Evolutionary conservation across 2,329 filamentous ascomycete genomes (phyloP), one percentile per base, ranked within the genome.

Genomic region (Sodiomyces alkalinus): DNA sequence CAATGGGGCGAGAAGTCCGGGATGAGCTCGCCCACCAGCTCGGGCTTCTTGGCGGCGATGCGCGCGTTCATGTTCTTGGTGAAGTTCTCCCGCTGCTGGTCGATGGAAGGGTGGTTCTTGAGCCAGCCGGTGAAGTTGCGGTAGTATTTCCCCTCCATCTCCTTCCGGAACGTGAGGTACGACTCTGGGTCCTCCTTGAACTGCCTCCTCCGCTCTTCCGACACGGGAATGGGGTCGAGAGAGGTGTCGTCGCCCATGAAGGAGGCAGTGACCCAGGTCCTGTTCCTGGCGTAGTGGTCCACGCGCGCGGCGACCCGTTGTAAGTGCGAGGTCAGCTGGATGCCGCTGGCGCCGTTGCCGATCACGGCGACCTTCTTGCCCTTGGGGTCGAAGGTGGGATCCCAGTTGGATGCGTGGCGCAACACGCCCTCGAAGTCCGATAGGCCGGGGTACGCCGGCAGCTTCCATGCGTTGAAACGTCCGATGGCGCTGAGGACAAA

Each of bases 251-350:
- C 52, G 19, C 66, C 58, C 0, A 65, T 66, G 48, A 72, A 76
- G 0, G 69, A 68, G 2, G 67, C 60, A 0, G 74, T 69, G 17
- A 80, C 69, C 76, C 76, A 81, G 0, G 75, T 80, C 18, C 57
- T 64, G 39, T 65, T 74, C 7, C 75, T 57, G 2, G 64, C 70
- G 37, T 78, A 80, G 45, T 77, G 70, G 36, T 79, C 70, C 1
- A 80, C 52, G 2, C 56, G 63, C 1, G 38, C 41, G 2, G 63
- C 64, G 0, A 41, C 41, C 17, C 55, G 55, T 31, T 70, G 66
- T 2, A 74, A 38, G 24, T 66, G 66, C 0, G 67, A 51, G 0
- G 64, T 58, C 1, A 67, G 46, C 33, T 76, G 72, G 16, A 75
- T 62, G 1, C 69, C 71, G 5, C 62, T 68, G 4, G 70, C 67